Conservation (phyloP, 805 yeast species). For the Lipomyces spencermartinsiae region DNA sequence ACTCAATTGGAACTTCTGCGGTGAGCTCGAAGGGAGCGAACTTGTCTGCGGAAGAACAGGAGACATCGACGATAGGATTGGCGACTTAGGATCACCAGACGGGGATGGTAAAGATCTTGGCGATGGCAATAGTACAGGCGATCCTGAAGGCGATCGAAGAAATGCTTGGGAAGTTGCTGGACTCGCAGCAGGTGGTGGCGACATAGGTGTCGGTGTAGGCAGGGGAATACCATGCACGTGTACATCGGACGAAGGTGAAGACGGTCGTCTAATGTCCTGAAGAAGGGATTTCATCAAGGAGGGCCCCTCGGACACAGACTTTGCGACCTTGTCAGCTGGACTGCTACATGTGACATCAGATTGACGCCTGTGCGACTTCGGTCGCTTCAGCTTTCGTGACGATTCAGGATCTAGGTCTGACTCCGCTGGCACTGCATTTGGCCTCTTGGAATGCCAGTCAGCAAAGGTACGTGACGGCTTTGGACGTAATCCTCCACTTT, state of each 20-base stretch:
- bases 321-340: neutral
- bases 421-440: constrained; percentile 13
- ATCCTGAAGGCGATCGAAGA: constrained; percentile 32
- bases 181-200: constrained; percentile 23
- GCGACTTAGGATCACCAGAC: constrained; percentile 26
- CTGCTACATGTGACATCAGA: neutral
- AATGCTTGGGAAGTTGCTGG: constrained; percentile 12
- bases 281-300: constrained; percentile 33
- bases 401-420: constrained; percentile 4
- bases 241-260: constrained; percentile 23
- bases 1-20: constrained; percentile 13
- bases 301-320: constrained; percentile 8
- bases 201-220: constrained; percentile 33
- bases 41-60: neutral
- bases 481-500: constrained; percentile 12
- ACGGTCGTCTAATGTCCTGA: constrained; percentile 33
- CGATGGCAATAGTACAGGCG: constrained; percentile 25
- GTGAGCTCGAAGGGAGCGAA: constrained; percentile 3
- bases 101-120: constrained; percentile 28
- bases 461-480: constrained; percentile 23
- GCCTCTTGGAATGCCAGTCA: constrained; percentile 24
- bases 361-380: constrained; percentile 27
- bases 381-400: constrained; percentile 32
- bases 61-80: constrained; percentile 12
- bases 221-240: constrained; percentile 7